phyloP scores from a whole-genome alignment of 2,329 filamentous ascomycete genomes.

The Sarocladium kiliense region DNA sequence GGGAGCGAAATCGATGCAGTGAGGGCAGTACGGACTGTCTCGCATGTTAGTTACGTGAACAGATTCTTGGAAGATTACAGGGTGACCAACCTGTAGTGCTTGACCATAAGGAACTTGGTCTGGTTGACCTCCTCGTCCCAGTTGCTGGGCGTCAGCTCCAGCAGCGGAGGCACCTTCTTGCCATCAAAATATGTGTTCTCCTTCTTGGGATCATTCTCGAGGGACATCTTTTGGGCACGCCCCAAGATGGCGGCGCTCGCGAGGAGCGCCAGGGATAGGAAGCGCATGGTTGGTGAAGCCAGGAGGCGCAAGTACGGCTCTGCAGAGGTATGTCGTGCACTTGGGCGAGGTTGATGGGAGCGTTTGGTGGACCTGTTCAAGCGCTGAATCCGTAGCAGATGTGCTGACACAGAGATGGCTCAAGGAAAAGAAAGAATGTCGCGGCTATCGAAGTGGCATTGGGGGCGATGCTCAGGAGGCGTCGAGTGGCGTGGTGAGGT shows the following conservation, averaged over 20 bases:
- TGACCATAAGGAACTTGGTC: conserved; percentile 49
- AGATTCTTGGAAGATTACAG: background rate
- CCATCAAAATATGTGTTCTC: conserved; percentile 60
- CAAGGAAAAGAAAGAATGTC: background rate
- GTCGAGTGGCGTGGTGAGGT: background rate
- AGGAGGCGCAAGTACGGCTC: background rate
- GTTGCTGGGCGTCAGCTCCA: conserved; percentile 53
- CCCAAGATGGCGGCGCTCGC: conserved; percentile 33
- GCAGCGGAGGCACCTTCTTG: conserved; percentile 59
- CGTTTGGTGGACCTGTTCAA: background rate
- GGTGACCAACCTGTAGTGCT: conserved; percentile 60
- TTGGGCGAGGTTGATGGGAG: background rate
- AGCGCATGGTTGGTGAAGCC: background rate
- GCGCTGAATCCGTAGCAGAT: background rate
- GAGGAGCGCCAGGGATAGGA: conserved; percentile 36
- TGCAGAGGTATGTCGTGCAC: background rate
- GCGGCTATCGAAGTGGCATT: background rate
- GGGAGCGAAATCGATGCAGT: conserved; percentile 77
- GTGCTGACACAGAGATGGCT: background rate
- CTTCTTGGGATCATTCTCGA: conserved; percentile 28
- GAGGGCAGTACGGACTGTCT: conserved; percentile 55
- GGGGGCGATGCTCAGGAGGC: background rate
- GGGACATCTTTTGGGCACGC: conserved; percentile 22
- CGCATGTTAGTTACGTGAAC: conserved; percentile 16
- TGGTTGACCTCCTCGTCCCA: conserved; percentile 52